phyloP scores from a whole-genome alignment of 2,329 filamentous ascomycete species.

The Arthrobotrys conoides region DNA sequence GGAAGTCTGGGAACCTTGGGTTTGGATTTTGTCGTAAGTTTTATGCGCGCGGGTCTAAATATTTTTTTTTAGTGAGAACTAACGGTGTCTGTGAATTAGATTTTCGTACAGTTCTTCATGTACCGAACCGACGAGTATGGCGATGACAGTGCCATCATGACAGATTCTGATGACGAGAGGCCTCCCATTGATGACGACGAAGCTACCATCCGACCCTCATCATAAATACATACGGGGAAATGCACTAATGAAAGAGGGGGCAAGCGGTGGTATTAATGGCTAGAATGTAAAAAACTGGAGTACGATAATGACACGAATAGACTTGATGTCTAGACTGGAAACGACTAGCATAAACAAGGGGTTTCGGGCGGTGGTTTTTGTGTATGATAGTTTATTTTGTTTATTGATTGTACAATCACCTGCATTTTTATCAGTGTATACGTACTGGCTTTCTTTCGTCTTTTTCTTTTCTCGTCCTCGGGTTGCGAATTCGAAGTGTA shows the following conservation, averaged over 20 bases:
- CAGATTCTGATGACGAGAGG: constrained; percentile 6
- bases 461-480: not conserved
- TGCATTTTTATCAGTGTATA: not conserved
- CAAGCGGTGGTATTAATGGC: not conserved
- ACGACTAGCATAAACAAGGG: not conserved
- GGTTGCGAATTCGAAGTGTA: not conserved
- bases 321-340: not conserved
- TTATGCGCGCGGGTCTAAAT: not conserved
- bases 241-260: not conserved
- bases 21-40: constrained; percentile 76
- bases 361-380: constrained; percentile 8
- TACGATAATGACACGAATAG: not conserved
- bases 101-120: constrained; percentile 92
- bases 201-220: constrained; percentile 19
- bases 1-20: constrained; percentile 90
- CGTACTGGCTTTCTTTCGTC: not conserved
- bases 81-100: constrained; percentile 67
- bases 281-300: not conserved
- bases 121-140: constrained; percentile 73
- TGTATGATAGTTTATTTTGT: constrained; percentile 1
- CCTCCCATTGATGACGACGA: constrained; percentile 35
- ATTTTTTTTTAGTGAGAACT: not conserved
- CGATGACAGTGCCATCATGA: constrained; percentile 34
- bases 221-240: not conserved
- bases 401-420: not conserved